phyloP scores from a whole-genome alignment of 2,329 filamentous ascomycete genomes.

The Endocalyx cinctus region DNA sequence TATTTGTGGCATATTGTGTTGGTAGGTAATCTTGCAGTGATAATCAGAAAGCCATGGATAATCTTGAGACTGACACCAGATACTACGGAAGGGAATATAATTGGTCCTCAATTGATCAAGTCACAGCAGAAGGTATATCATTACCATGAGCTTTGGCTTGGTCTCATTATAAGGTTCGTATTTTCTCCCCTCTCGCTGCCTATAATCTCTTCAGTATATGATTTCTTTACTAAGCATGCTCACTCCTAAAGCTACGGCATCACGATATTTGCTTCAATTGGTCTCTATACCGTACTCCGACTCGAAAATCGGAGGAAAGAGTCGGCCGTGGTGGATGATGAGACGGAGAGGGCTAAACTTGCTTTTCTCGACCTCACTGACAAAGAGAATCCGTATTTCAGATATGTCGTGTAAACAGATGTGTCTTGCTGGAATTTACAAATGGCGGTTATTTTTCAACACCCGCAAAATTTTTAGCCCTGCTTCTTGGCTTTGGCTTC shows the following conservation, averaged over 20 bases:
- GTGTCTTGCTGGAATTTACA: too few relatives aligned
- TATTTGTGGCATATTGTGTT: conserved; percentile 72
- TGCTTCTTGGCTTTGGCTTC: too few relatives aligned
- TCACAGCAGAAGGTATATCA: conserved; percentile 61
- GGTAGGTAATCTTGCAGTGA: conserved; percentile 23
- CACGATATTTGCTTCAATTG: conserved; percentile 52
- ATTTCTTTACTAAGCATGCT: too few relatives aligned
- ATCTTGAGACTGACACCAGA: conserved; percentile 5
- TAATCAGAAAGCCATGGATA: too few relatives aligned
- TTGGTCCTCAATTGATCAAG: conserved; percentile 67
- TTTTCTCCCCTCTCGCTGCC: neutral
- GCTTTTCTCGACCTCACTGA: conserved; percentile 67
- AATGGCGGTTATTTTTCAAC: too few relatives aligned
- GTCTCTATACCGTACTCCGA: conserved; percentile 55
- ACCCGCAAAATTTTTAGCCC: too few relatives aligned
- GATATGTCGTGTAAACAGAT: conserved; percentile 54
- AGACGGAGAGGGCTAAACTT: conserved; percentile 57
- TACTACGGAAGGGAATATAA: conserved; percentile 62
- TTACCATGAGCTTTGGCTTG: conserved; percentile 68
- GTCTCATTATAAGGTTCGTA: conserved; percentile 55
- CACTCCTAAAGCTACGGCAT: conserved; percentile 71
- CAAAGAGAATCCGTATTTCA: conserved; percentile 63
- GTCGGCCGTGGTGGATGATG: conserved; percentile 42
- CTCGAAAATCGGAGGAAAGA: conserved; percentile 54
- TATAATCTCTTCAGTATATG: neutral